Base-by-base conservation (phyloP, 257 asterid genomes). In the Petunia axillaris region DNA sequence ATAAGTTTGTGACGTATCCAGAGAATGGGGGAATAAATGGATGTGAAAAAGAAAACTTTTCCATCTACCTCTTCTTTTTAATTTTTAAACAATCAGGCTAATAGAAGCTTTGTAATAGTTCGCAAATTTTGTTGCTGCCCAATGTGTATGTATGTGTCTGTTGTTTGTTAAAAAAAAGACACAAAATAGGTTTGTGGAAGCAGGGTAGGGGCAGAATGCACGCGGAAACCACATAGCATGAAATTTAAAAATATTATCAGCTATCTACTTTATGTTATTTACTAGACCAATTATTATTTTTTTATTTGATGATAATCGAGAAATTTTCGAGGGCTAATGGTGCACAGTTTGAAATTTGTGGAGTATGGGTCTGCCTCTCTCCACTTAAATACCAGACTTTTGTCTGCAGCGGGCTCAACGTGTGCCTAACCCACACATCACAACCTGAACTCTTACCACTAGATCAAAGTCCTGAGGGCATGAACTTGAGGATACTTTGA, bases 11-110 rank as follows among this genome's bases (percentile, higher is more conserved):
- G 76, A 68, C 43, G 38, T 68, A 44, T 68, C 15, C 44, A 44
- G 40, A 68, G 16, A 68, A 16, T 68, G n/a, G 9, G 16, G 41
- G 55, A 5, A 70, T 16, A 16, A 16, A 70, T 70, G 76, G 76
- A 40, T 46, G 58, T 70, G 41, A 14, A 70, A 46, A 44, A 70
- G 41, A 70, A 70, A 44, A 36, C 9, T 70, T 4, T 70, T 70
- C 58, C 58, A 44, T 46, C 76, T 46, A 70, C 76, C n/a, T 43
- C 14, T 8, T 16, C 76, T 44, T 68, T 44, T 67, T 8, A 68
- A 68, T 41, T 44, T 68, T 44, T 67, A 16, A 68, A 68, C 59
- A 70, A 70, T 44, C 59, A 46, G 76, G 43, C 43, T 9, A n/a
- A 4, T 5, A 10, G 41, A 71, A 46, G 59, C 43, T 71, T 71